Evolutionary conservation across 1,284 basidiomycete genomes (phyloP).

Genomic region (Boletus hoseneyae): DNA sequence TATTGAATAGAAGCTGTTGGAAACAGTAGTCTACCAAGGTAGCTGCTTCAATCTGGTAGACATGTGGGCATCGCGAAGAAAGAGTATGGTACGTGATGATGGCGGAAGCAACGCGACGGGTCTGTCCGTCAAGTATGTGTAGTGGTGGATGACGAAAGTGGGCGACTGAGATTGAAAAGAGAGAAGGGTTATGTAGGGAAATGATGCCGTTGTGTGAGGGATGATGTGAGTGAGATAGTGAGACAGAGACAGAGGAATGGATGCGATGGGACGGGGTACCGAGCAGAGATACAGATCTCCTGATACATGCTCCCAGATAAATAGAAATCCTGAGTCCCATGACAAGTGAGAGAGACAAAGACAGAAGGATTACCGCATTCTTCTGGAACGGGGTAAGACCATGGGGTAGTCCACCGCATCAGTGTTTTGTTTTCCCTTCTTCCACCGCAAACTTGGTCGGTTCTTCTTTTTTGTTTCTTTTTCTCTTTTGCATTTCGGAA

Average conservation of each 20-base stretch:
- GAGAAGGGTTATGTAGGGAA: conserved; percentile 21
- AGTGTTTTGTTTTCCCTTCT: conserved; percentile 3
- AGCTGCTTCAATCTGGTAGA: conserved; percentile 10
- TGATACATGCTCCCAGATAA: conserved; percentile 33
- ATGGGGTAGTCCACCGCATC: conserved; percentile 20
- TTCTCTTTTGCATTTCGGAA: conserved; percentile 6
- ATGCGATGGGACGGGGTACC: conserved; percentile 28
- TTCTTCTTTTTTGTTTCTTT: conserved; percentile 4
- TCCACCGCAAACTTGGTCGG: conserved; percentile 9
- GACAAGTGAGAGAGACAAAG: conserved; percentile 20
- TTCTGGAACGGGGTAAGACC: conserved; percentile 23
- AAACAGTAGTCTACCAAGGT: conserved; percentile 17
- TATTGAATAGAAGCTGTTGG: conserved; percentile 20
- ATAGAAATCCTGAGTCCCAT: conserved; percentile 34
- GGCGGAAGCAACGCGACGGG: conserved; percentile 13
- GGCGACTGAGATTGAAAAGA: conserved; percentile 12
- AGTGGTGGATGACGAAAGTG: conserved; percentile 13
- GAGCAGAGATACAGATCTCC: conserved; percentile 22
- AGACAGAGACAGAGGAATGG: conserved; percentile 18
- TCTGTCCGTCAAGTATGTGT: conserved; percentile 25
- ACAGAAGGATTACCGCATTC: conserved; percentile 19
- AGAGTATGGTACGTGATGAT: conserved; percentile 11
- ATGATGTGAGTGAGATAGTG: conserved; percentile 31
- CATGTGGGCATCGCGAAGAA: conserved; percentile 14
- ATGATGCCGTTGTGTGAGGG: conserved; percentile 30